Percentiles rank a stretch among this genome's conserved stretches.
Evolutionary conservation across 2,329 filamentous ascomycete species (phyloP).

Genomic region (Pestalotiopsis sp.): DNA sequence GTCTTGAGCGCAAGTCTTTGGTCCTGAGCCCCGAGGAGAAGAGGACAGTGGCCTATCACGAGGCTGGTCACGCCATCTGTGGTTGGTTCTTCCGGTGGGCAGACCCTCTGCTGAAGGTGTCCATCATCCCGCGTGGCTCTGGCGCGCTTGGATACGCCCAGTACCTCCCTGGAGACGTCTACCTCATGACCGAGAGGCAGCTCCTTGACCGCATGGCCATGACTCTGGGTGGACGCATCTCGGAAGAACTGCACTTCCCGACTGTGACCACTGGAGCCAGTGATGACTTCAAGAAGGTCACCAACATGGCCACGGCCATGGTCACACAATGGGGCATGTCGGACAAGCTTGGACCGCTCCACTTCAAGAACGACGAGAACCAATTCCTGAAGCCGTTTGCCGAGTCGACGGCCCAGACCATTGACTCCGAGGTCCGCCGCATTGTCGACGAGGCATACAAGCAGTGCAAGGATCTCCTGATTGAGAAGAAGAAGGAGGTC

Average conservation of each 20-base stretch:
- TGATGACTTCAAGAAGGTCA: slow-evolving; percentile 99
- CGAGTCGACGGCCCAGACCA: slow-evolving; percentile 88
- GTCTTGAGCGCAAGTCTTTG: slow-evolving; percentile 94
- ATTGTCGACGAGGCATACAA: slow-evolving; percentile 93
- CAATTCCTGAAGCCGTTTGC: slow-evolving; percentile 94
- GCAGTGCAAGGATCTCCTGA: slow-evolving; percentile 82
- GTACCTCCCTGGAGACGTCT: slow-evolving; percentile 93
- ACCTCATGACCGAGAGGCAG: slow-evolving; percentile 94
- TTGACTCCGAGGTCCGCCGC: slow-evolving; percentile 87
- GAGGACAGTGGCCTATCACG: slow-evolving; percentile 94
- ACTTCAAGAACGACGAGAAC: slow-evolving; percentile 84
- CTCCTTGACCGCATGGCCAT: slow-evolving; percentile 99
- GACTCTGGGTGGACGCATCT: slow-evolving; percentile 94
- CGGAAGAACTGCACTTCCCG: slow-evolving; percentile 94
- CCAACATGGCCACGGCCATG: slow-evolving; percentile 93
- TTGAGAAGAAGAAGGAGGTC: slow-evolving; percentile 85
- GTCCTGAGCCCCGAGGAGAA: slow-evolving; percentile 94
- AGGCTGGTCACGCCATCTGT: slow-evolving; percentile 97
- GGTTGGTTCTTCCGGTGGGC: slow-evolving; percentile 97
- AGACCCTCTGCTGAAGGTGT: slow-evolving; percentile 97
- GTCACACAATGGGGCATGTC: slow-evolving; percentile 99
- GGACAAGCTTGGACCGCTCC: slow-evolving; percentile 86
- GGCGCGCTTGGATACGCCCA: slow-evolving; percentile 95
- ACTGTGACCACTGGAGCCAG: slow-evolving; percentile 94
- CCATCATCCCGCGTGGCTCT: slow-evolving; percentile 94